Base-by-base conservation (phyloP, 257 asterid genomes). In the Nyctanthes arbortristis region DNA sequence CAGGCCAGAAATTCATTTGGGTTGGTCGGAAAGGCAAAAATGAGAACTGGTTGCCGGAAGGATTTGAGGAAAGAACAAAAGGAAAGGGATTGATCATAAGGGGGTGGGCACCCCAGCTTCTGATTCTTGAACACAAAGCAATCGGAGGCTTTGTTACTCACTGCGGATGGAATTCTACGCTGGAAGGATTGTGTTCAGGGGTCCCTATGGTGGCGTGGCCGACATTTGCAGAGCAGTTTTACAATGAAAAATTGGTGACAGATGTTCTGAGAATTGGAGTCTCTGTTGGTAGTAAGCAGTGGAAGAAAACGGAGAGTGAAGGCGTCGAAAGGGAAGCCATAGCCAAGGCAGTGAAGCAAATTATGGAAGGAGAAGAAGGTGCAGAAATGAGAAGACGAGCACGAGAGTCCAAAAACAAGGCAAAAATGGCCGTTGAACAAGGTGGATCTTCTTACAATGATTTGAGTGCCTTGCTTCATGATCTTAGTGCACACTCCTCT, bases 191-290 rank as follows among this genome's bases (percentile, higher is more conserved):
- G 24, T 45, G 69, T 3, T 70, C 78, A 1, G 88, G 88, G 0
- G 75, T 77, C 8, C 84, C 88, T 6, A 80, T 80, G 84, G 75
- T 75, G 25, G 77, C 88, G 1, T 83, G 88, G 85, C 88, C 88
- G 2, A 65, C 77, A 0, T 80, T 78, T 3, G 73, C 76, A 0
- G 88, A 83, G 75, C 85, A 80, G 28, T 80, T 83, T 45, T 70
- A 33, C 25, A 80, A 80, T 14, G 85, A 83, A 35, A n/a, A n/a
- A n/a, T n/a, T n/a, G n/a, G n/a, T n/a, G n/a, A n/a, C n/a, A n/a
- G n/a, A n/a, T n/a, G n/a, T n/a, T n/a, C n/a, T n/a, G n/a, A n/a
- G n/a, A n/a, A n/a, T n/a, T n/a, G n/a, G n/a, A n/a, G n/a, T n/a
- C 31, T 73, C 77, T 11, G 79, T 82, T 43, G 87, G 87, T 4